Percentiles rank a stretch among this genome's conserved stretches.
phyloP scores from a whole-genome alignment of 1,139 yeast genomes.

The Casaregolazyma suthepensis region DNA sequence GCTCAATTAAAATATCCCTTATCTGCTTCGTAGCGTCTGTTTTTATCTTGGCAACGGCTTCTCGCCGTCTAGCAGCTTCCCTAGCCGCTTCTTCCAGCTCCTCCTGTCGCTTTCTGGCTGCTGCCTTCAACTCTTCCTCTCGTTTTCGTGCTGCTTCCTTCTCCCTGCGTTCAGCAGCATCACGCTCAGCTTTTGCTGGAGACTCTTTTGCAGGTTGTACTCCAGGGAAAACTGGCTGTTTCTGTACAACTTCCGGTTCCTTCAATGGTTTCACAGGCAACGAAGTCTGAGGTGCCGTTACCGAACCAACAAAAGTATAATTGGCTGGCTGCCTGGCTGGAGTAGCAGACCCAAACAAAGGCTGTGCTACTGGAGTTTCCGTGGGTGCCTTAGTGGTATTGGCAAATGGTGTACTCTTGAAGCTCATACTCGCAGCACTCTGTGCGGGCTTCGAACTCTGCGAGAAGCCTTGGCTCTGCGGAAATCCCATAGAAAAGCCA shows the following conservation, averaged over 20 bases:
- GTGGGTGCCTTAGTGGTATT: not conserved
- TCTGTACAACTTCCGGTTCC: not conserved
- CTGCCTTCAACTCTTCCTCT: not conserved
- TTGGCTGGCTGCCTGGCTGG: not conserved
- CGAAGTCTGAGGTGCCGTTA: not conserved
- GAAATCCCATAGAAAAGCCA: not conserved
- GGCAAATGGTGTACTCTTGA: not conserved
- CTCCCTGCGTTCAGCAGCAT: not conserved
- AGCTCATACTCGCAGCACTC: not conserved
- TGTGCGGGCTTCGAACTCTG: not conserved
- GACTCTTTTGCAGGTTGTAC: not conserved
- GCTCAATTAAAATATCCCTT: not conserved
- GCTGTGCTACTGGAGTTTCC: not conserved
- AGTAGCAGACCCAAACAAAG: not conserved
- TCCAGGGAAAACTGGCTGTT: not conserved
- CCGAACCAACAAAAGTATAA: not conserved
- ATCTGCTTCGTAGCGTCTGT: conserved; percentile 35
- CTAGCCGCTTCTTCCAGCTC: not conserved
- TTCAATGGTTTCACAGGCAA: not conserved
- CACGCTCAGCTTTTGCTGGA: not conserved
- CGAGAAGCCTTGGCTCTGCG: not conserved
- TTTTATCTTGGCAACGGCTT: conserved; percentile 13
- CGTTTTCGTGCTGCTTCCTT: not conserved
- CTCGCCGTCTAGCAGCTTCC: not conserved
- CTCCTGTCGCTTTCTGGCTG: not conserved